Evolutionary conservation across 257 asterid genomes (phyloP), one percentile per base, ranked within the genome.

Genomic region (Agastache rugosa): DNA sequence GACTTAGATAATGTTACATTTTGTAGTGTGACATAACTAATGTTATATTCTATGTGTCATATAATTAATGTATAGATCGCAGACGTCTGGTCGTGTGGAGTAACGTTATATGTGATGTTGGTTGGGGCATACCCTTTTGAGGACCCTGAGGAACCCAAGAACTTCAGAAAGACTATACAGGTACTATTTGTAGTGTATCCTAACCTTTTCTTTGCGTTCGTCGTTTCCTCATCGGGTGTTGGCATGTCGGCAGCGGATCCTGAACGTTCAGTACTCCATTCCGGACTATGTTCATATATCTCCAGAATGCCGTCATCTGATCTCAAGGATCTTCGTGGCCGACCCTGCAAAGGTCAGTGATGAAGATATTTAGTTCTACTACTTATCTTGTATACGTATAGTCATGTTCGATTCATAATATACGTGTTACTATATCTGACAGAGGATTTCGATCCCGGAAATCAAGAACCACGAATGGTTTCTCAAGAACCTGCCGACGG

Each of bases 11-110:
- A 5, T 0, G 6, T 31, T 31, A 31, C 37, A 31, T 31, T 31
- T 5, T 31, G 37, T 23, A 27, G n/a, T 34, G 29, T 39, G 8
- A 22, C 23, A 35, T 31, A 60, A 20, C 9, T 70, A 55, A 69
- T 41, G 48, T 14, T 69, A 39, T 34, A 48, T 60, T 70, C 35
- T 54, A 82, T 48, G 7, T 2, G 0, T 60, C 2, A 44, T 16
- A 29, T 14, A 29, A 60, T 31, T 14, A 29, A 60, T 31, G n/a
- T 5, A 63, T 60, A 95, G 99, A 90, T 87, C 53, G 98, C 99
- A 20, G 99, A 95, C 72, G 99, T 95, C 39, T 95, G 99, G 99
- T 95, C 99, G 39, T 95, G 99, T 83, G 99, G 98, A 54, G 99
- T 95, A 60, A 95, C 99, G 19, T 82, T 95, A 66, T 95, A 95